Percentiles rank a stretch among this genome's conserved stretches.
Evolutionary conservation across 2,329 filamentous ascomycete species (phyloP).

Genomic region (Apiospora malaysiana): DNA sequence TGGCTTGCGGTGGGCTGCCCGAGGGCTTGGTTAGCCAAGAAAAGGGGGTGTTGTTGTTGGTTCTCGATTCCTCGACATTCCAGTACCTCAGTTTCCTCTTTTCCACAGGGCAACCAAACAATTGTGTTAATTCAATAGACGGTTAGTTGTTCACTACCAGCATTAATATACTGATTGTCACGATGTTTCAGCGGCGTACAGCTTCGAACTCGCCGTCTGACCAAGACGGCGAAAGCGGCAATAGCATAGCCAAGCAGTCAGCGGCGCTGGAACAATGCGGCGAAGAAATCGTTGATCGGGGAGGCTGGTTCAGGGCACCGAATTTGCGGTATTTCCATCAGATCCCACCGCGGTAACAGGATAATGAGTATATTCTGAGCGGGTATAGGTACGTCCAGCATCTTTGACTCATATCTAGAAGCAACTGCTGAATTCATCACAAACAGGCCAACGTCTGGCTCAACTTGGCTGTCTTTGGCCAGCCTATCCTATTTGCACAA

Average conservation of each 20-base stretch:
- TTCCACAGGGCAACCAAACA: not conserved
- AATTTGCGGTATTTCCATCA: constrained; percentile 9
- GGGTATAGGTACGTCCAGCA: not conserved
- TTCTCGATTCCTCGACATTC: not conserved
- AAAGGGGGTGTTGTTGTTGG: not conserved
- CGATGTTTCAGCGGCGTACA: not conserved
- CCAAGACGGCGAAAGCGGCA: not conserved
- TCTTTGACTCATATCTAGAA: not conserved
- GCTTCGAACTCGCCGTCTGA: not conserved
- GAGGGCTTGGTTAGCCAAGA: not conserved
- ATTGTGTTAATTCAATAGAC: too few species aligned
- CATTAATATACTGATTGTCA: too few species aligned
- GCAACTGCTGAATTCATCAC: not conserved
- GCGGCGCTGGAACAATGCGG: not conserved
- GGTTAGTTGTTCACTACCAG: not conserved
- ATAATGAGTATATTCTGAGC: constrained; percentile 18
- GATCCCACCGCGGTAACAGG: constrained; percentile 8
- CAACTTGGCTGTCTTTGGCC: constrained; percentile 15
- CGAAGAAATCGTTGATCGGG: not conserved
- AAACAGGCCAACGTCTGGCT: constrained; percentile 23
- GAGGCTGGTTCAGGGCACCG: not conserved
- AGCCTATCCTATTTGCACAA: constrained; percentile 21
- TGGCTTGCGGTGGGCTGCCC: not conserved
- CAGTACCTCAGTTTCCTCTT: not conserved
- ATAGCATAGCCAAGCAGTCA: not conserved